Evolutionary conservation across 257 asterid genomes (phyloP).

Genomic region (Craterostigma plantagineum): DNA sequence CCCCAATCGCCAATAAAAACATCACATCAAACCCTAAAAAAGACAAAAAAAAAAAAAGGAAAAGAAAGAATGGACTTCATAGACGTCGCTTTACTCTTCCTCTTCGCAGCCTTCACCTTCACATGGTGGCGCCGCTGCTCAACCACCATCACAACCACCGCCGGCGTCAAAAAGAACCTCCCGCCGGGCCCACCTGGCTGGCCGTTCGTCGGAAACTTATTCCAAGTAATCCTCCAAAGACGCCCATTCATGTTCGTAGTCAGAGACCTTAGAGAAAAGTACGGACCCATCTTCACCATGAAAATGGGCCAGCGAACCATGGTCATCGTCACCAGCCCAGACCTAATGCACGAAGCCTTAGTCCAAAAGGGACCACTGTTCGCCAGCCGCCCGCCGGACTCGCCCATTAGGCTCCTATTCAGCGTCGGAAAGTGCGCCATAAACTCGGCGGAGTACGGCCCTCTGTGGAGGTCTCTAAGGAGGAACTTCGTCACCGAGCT

Average conservation of each 20-base stretch:
- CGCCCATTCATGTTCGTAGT: conserved; percentile 56
- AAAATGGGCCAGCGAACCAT: conserved; percentile 89
- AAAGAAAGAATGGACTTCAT: conserved; percentile 24
- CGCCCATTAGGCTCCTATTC: conserved; percentile 76
- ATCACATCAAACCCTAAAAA: too few relatives aligned
- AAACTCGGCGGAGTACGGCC: conserved; percentile 89
- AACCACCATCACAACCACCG: too few relatives aligned
- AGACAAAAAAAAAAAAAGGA: too few relatives aligned
- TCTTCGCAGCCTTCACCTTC: conserved; percentile 23
- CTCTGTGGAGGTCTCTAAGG: conserved; percentile 83
- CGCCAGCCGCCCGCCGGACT: conserved; percentile 88
- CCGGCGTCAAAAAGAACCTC: conserved; percentile 29
- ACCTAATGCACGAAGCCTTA: conserved; percentile 77
- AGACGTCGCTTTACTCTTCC: conserved; percentile 23
- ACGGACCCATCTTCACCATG: conserved; percentile 93
- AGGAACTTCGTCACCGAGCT: conserved; percentile 89
- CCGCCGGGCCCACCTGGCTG: conserved; percentile 98
- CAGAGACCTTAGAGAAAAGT: conserved; percentile 56
- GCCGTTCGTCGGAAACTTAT: conserved; percentile 81
- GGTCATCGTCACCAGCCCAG: conserved; percentile 53
- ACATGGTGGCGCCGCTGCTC: conserved; percentile 69
- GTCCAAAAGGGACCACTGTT: conserved; percentile 56
- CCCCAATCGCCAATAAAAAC: too few relatives aligned
- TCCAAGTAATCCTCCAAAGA: conserved; percentile 72
- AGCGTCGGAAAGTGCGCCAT: conserved; percentile 90